Evolutionary conservation across 129 eudicot species (phyloP).

Genomic region (Logfia minima): DNA sequence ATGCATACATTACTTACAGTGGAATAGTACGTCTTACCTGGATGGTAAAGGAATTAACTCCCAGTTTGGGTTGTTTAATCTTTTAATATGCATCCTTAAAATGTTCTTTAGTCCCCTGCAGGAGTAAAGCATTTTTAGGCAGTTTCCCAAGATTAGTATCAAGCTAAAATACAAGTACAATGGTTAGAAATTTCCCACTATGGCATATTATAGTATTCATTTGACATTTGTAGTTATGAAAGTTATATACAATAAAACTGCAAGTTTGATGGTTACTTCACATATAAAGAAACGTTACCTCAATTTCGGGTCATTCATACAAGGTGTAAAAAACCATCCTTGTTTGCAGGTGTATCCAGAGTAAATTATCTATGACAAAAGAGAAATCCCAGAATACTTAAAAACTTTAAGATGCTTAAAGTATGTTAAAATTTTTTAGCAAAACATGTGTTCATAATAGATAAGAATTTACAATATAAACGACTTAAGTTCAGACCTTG

Average conservation of each 20-base stretch:
- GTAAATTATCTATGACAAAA: conserved; percentile 59
- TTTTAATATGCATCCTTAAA: conserved; percentile 66
- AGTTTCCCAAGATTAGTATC: background rate
- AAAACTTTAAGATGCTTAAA: conserved; percentile 5
- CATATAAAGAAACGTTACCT: conserved; percentile 42
- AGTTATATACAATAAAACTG: background rate
- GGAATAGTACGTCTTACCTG: conserved; percentile 41
- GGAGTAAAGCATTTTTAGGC: conserved; percentile 15
- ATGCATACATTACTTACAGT: background rate
- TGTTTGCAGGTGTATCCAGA: conserved; percentile 82
- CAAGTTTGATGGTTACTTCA: conserved; percentile 6
- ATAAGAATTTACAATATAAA: background rate
- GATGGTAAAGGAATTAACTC: conserved; percentile 63
- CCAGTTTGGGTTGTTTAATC: conserved; percentile 60
- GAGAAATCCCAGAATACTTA: background rate
- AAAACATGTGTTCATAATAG: background rate
- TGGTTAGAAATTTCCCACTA: background rate
- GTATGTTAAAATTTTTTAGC: background rate
- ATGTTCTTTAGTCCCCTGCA: conserved; percentile 86
- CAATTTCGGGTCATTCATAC: conserved; percentile 75
- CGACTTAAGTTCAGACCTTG: conserved; percentile 53
- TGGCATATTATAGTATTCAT: background rate
- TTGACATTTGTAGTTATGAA: background rate
- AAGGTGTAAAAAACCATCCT: conserved; percentile 92
- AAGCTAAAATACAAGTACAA: background rate